A percentile compares a stretch with the other conserved stretches of the same genome.
Conservation (phyloP, 2,329 filamentous ascomycete genomes). For the Botrytis paeoniae region DNA sequence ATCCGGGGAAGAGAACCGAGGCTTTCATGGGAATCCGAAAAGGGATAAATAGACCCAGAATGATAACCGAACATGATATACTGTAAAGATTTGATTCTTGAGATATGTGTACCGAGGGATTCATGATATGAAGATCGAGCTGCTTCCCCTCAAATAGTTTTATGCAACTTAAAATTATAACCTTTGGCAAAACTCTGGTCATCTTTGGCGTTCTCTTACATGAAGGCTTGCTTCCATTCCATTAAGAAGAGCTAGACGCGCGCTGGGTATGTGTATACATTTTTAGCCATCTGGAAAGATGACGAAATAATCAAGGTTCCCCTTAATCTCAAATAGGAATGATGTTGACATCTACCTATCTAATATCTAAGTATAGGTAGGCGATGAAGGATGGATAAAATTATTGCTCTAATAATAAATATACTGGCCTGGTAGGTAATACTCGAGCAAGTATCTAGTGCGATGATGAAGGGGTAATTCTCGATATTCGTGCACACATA, state of each 20-base stretch:
- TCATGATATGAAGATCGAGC: background rate
- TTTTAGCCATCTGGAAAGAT: background rate
- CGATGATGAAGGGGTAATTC: background rate
- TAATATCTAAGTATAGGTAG: background rate
- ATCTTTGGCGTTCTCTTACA: background rate
- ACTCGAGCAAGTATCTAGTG: background rate
- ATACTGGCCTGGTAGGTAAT: background rate
- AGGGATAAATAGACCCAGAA: background rate
- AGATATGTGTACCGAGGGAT: background rate
- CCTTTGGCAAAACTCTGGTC: background rate
- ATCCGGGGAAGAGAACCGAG: conserved; percentile 15
- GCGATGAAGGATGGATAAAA: background rate
- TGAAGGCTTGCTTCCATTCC: background rate
- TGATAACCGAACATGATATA: background rate
- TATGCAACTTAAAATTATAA: background rate
- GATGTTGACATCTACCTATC: background rate
- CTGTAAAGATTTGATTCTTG: background rate
- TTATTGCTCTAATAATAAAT: background rate
- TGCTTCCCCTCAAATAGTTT: background rate
- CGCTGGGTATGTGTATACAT: background rate
- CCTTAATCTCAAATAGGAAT: background rate
- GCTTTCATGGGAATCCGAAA: background rate
- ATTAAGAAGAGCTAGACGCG: background rate
- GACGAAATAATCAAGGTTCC: background rate
- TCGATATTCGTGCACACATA: background rate